Base-by-base conservation (phyloP, 2,329 filamentous ascomycete genomes). In the Sarocladium strictum region DNA sequence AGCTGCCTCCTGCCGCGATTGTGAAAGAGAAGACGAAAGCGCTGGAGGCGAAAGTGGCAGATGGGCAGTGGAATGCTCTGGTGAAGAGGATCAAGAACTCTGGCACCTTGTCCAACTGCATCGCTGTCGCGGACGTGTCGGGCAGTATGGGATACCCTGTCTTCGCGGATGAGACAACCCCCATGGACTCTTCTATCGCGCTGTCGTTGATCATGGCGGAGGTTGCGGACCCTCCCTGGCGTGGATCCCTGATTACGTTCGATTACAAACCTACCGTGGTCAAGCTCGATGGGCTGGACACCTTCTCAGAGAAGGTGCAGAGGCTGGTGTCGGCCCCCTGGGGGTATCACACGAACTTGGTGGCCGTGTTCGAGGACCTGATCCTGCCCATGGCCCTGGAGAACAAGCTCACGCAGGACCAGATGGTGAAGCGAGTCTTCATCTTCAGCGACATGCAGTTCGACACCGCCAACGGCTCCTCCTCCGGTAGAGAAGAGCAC, bases 381-480 rank as follows among this genome's bases (percentile, higher is more conserved):
- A 75, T 84, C 47, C 72, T 84, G 0, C 78, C 78, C 2, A 73
- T 80, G 69, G 80, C 81, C 0, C 53, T 76, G 7, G 43, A 69
- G 47, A 71, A 81, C 58, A 72, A 77, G 11, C 60, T 84, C 32
- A 72, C 68, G 58, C 74, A 70, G 37, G 77, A 81, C 54, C 74
- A 84, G 37, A 84, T 85, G 80, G 74, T 84, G 15, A 83, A 82
- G 67, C 76, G 77, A 3, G 62, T 85, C 15, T 83, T 85, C 60
- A 76, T 84, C 32, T 84, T 84, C 60, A 77, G 70, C 43, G 80
- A 83, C 62, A 84, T 84, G 81, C 79, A 84, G 43, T 84, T 85
- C 61, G 64, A 84, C 58, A 0, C 73, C 73, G 1, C 54, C 57
- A 9, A 17, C 27, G 24, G 11, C n/a, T 24, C 21, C 40, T 40